Evolutionary conservation across 495 filamentous ascomycete genomes (phyloP), one percentile per base, ranked within the genome.

Genomic region (Paragyromitra xinjiangensis): DNA sequence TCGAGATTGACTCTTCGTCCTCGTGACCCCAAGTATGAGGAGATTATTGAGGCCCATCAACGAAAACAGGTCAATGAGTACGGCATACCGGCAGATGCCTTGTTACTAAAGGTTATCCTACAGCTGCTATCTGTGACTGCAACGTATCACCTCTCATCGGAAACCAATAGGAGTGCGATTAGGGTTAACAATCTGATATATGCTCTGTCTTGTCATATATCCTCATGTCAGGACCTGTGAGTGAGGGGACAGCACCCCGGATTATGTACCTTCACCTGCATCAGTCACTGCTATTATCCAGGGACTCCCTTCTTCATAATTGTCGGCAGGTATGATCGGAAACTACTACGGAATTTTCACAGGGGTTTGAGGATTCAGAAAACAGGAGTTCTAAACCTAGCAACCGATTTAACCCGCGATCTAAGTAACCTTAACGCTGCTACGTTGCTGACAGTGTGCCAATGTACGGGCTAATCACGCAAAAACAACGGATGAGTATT

Each of bases 121-220:
- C 29, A 34, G 29, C 29, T 14, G 29, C 29, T 14, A 37, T 61
- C 53, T 2, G 14, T 7, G 19, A 56, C 19, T 55, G 0, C 22
- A 26, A 55, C 24, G 2, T 24, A 24, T 39, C 12, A 61, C 14
- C 14, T 11, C 12, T 29, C 26, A 61, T 61, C 29, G 37, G 29
- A 61, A 61, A 61, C 34, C 29, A 55, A 55, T 42, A 12, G n/a
- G 26, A 44, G 9, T 70, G 19, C 3, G n/a, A 14, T 37, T 9
- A 45, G 22, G 7, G 34, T 34, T 50, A 48, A 26, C 48, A 63
- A 65, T 56, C 58, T 53, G 58, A 71, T 63, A 53, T 42, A 53
- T 55, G n/a, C 58, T 59, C 26, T 26, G 19, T 59, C 48, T 2
- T 63, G 44, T 53, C 55, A 37, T 51, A 63, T 64, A 42, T 55